Conservation (phyloP, 2,329 filamentous ascomycete genomes). For the Aspergillus texensis region DNA sequence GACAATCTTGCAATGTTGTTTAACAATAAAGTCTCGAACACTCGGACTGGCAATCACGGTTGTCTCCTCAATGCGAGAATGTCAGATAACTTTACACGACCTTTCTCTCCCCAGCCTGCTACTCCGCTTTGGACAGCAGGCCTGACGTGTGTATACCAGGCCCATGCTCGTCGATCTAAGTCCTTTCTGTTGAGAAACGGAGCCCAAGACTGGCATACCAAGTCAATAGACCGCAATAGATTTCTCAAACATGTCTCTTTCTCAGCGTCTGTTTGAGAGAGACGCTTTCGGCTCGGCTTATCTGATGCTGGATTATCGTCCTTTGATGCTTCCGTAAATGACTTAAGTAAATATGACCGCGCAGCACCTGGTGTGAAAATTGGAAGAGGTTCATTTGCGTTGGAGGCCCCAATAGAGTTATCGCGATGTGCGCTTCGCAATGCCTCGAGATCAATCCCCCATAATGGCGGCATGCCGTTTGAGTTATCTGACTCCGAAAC, state of each 20-base stretch:
- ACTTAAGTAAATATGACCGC: constrained; percentile 57
- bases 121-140: constrained; percentile 75
- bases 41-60: constrained; percentile 8
- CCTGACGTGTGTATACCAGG: constrained; percentile 76
- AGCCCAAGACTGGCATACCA: constrained; percentile 75
- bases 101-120: constrained; percentile 83
- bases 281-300: constrained; percentile 51
- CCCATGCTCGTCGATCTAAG: constrained; percentile 75
- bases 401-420: constrained; percentile 21
- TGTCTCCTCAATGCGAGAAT: constrained; percentile 54
- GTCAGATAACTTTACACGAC: constrained; percentile 64
- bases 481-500: constrained; percentile 12
- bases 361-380: constrained; percentile 76
- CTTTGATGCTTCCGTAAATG: constrained; percentile 36
- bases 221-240: constrained; percentile 70
- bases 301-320: constrained; percentile 19
- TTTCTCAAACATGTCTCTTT: constrained; percentile 70
- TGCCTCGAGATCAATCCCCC: constrained; percentile 62
- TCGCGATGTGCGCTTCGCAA: constrained; percentile 50
- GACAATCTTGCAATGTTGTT: background rate
- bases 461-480: constrained; percentile 50
- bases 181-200: constrained; percentile 64
- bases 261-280: constrained; percentile 57
- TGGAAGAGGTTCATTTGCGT: constrained; percentile 57
- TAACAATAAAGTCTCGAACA: background rate